Percentiles rank a stretch among this genome's conserved stretches.
Evolutionary conservation across 2,329 filamentous ascomycete genomes (phyloP).

Genomic region (Alternaria dauci): DNA sequence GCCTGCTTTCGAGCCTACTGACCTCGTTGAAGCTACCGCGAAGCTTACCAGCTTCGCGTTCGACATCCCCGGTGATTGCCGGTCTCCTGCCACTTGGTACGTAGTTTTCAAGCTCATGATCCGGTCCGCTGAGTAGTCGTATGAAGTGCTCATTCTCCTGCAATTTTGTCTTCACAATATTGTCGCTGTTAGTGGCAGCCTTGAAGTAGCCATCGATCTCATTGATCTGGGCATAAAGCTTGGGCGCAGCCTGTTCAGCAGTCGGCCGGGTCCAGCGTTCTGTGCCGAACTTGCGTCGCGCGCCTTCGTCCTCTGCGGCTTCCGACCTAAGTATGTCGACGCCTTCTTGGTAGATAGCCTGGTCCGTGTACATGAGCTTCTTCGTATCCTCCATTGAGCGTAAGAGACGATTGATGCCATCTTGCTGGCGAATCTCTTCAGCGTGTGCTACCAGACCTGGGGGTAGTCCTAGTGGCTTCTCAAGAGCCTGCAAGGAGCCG

Average conservation of each 20-base stretch:
- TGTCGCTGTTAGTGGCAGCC: conserved; percentile 71
- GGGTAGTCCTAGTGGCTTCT: conserved; percentile 91
- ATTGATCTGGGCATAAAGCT: conserved; percentile 75
- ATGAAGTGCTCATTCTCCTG: conserved; percentile 78
- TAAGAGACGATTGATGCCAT: conserved; percentile 79
- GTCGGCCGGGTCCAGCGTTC: conserved; percentile 80
- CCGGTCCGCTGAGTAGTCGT: conserved; percentile 77
- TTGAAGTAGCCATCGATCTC: conserved; percentile 91
- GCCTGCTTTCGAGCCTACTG: conserved; percentile 79
- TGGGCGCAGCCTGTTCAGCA: conserved; percentile 73
- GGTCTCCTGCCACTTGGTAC: conserved; percentile 85
- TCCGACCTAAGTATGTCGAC: conserved; percentile 80
- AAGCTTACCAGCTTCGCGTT: conserved; percentile 78
- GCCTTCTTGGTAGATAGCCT: conserved; percentile 82
- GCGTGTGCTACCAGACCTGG: conserved; percentile 87
- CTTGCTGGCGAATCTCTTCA: conserved; percentile 91
- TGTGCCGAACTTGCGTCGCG: conserved; percentile 82
- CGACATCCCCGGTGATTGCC: conserved; percentile 80
- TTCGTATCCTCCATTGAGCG: conserved; percentile 87
- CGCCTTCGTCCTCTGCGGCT: conserved; percentile 79
- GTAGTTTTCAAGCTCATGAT: conserved; percentile 83
- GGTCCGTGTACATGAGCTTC: conserved; percentile 83
- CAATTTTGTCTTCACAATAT: conserved; percentile 79
- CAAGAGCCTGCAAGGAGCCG: conserved; percentile 89
- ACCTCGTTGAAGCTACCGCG: conserved; percentile 86